phyloP scores from a whole-genome alignment of 177 flowering plant genomes.

The Vitis hybrid region DNA sequence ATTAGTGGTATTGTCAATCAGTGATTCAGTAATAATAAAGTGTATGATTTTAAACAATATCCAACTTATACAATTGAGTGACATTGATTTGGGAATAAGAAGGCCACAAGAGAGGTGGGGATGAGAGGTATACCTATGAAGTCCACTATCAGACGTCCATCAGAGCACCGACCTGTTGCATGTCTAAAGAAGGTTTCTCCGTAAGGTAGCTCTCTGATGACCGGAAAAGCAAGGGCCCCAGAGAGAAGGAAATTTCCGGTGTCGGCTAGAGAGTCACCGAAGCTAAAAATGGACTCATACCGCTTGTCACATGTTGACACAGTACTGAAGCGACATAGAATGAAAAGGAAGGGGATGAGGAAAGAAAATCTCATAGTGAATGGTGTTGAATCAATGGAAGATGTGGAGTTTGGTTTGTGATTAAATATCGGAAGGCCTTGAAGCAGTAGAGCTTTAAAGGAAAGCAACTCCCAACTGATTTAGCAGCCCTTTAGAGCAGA shows the following conservation, averaged over 20 bases:
- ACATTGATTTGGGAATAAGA: no score
- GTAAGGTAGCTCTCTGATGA: slow-evolving; percentile 42
- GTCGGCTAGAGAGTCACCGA: slow-evolving; percentile 66
- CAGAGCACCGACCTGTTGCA: slow-evolving; percentile 65
- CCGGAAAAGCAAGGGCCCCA: slow-evolving; percentile 20
- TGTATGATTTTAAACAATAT: no score
- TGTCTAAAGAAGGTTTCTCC: slow-evolving; percentile 51
- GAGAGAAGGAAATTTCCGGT: slow-evolving; percentile 46
- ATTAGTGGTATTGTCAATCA: no score
- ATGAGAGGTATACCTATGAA: slow-evolving; percentile 41
- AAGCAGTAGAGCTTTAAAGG: slow-evolving; percentile 1
- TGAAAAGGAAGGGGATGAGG: neutral
- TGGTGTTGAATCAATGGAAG: neutral
- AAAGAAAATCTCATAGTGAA: neutral
- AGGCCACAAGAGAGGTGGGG: neutral
- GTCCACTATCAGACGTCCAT: slow-evolving; percentile 63
- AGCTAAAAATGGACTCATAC: slow-evolving; percentile 46
- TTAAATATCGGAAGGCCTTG: neutral
- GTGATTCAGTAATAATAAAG: no score
- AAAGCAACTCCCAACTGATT: neutral
- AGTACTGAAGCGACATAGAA: neutral
- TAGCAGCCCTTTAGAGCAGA: neutral
- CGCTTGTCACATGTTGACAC: neutral
- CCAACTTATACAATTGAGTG: no score
- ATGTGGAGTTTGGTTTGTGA: neutral